Evolutionary conservation across 2,329 filamentous ascomycete genomes (phyloP), one percentile per base, ranked within the genome.

Genomic region (Setomelanomma holmii): DNA sequence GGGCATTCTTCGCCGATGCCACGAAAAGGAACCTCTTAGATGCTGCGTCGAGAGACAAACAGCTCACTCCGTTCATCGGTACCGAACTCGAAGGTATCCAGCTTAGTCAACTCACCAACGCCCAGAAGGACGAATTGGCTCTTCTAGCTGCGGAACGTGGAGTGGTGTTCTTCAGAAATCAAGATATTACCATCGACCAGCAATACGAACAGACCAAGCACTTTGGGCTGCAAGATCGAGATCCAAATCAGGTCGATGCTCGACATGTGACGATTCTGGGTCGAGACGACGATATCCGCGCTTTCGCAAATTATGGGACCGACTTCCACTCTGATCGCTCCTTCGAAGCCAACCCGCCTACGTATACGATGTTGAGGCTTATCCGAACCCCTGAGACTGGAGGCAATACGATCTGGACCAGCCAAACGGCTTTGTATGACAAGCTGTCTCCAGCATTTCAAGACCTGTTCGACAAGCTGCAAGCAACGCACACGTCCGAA

Each of bases 51-150:
- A 55, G 21, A 49, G 36, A 35, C 23, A 41, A 20, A 33, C 14
- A 49, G 6, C 23, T 49, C 12, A 49, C 45, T 10, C 36, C 36
- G 20, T 40, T 14, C 39, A 61, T 66, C 16, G 64, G 64, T 1
- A 66, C 61, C 4, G 41, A 57, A n/a, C 52, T 67, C n/a, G 21
- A 44, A 16, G 58, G 57, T 14, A 23, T 82, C 16, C 79, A 81
- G 58, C 67, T 82, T 35, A 76, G 64, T 59, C 61, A 74, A 33
- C 73, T 81, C 3, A 74, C 68, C 5, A 67, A 74, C 35, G 58
- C 68, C 0, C 75, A 75, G 42, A 78, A 78, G 41, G 78, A 81
- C 54, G 79, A 81, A 55, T 73, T 81, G 3, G 79, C 78, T 8
- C 51, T 65, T n/a, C 59, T 68, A 20, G 58, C 63, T 20, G 61